phyloP scores from a whole-genome alignment of 768 basidiomycete species.

The Boletus sp. region DNA sequence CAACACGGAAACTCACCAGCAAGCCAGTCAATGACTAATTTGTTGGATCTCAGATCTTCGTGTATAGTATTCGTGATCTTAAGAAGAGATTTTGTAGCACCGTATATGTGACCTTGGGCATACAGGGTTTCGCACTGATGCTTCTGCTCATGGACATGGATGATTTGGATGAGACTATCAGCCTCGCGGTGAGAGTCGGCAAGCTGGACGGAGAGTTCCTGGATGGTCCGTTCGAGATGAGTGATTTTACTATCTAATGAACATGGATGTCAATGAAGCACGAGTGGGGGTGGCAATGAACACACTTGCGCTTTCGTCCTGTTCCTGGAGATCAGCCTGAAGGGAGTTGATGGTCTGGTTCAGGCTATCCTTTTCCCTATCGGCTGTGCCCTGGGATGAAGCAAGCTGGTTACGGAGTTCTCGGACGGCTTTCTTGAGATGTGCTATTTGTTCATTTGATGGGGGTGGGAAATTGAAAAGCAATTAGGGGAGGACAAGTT shows the following conservation, averaged over 20 bases:
- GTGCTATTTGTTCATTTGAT: not conserved
- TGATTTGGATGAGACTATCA: not conserved
- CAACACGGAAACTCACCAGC: not conserved
- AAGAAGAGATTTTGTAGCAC: not conserved
- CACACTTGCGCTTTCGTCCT: not conserved
- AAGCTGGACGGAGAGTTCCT: not conserved
- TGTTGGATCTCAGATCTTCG: not conserved
- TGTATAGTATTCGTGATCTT: not conserved
- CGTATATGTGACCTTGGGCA: not conserved
- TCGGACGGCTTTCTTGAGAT: not conserved
- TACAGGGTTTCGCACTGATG: constrained; percentile 6
- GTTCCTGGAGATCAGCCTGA: not conserved
- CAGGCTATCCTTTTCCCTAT: not conserved
- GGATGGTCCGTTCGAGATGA: not conserved
- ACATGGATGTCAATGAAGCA: not conserved
- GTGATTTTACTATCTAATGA: not conserved
- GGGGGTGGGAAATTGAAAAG: no score
- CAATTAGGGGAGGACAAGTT: not conserved
- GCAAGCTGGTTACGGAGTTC: not conserved
- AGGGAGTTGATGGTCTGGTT: not conserved
- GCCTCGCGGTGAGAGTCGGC: not conserved
- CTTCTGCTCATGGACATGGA: constrained; percentile 1
- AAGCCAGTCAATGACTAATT: constrained; percentile 1
- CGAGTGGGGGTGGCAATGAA: not conserved
- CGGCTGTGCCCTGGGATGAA: not conserved